Base-by-base conservation (phyloP, 2,329 filamentous ascomycete genomes). In the Daldinia eschscholtzii region DNA sequence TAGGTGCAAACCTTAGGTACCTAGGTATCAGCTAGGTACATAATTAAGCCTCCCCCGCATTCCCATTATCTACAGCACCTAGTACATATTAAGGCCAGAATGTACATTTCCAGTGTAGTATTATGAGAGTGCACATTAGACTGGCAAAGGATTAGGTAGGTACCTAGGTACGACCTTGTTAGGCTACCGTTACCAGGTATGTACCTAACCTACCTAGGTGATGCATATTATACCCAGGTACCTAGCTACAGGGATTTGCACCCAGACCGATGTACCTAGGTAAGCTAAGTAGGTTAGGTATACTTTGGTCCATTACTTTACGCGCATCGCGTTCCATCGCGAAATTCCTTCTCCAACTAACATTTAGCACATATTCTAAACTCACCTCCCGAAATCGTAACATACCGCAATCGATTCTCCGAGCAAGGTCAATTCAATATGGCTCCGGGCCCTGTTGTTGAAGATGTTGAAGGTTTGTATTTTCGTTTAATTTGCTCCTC, bases 381-480 rank as follows among this genome's bases (percentile, higher is more conserved):
- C 46, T 53, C 42, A 48, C 53, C 46, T 30, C 58, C 42, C 23
- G 23, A 28, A 20, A 57, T 41, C 23, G 35, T 20, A 39, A 42
- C 15, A 59, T 13, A 4, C n/a, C 12, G 33, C 44, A 58, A 39
- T 41, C 12, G 3, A 57, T 44, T 50, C 37, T 57, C 9, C 20
- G 18, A 18, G 20, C 18, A 57, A 48, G 1, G 4, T 9, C 15
- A 56, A 60, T 50, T 48, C 65, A 74, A 42, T 41, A 87, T 87
- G 85, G 82, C 83, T 41, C 83, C 83, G 52, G 81, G 82, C 46
- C 82, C 83, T 56, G 80, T 84, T 53, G 81, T 80, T 48, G 84
- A 86, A 64, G 85, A 86, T 65, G 81, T 84, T 69, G 86, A 87
- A 59, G 79, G 85, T 87, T 74, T 72, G 81, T 77, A 67, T 60